Evolutionary conservation across 306 rosid species (phyloP).

Genomic region (Prunus kanzakura): DNA sequence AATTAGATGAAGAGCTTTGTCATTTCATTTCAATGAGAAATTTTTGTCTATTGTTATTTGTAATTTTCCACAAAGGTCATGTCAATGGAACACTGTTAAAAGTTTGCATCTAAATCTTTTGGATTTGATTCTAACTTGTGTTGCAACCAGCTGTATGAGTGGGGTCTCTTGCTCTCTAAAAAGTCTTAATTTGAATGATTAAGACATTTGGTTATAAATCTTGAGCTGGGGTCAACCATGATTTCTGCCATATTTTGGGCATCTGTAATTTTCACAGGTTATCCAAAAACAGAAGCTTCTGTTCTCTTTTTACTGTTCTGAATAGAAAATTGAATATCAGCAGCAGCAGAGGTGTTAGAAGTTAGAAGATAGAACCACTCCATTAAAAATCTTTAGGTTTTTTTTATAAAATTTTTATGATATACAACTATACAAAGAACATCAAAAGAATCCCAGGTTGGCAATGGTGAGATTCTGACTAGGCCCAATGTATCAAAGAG

Average conservation of each 20-base stretch:
- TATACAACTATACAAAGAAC: conserved; percentile 22
- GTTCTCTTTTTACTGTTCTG: conserved; percentile 37
- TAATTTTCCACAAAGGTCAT: conserved; percentile 50
- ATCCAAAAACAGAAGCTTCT: conserved; percentile 54
- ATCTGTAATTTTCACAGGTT: conserved; percentile 35
- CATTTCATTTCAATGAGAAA: conserved; percentile 34
- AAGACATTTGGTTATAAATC: conserved; percentile 37
- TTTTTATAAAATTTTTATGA: neutral
- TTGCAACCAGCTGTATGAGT: conserved; percentile 95
- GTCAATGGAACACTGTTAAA: conserved; percentile 51
- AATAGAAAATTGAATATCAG: conserved; percentile 19
- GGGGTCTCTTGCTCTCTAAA: conserved; percentile 38
- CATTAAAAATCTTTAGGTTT: conserved; percentile 7
- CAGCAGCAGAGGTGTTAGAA: conserved; percentile 38
- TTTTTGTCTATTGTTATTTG: neutral
- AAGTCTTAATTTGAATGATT: conserved; percentile 70
- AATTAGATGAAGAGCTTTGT: conserved; percentile 47
- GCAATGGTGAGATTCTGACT: conserved; percentile 91
- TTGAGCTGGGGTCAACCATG: conserved; percentile 53
- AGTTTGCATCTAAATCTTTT: conserved; percentile 42
- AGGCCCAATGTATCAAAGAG: conserved; percentile 73
- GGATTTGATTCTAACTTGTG: conserved; percentile 65
- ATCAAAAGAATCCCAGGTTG: conserved; percentile 78
- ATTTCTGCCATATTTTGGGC: conserved; percentile 45
- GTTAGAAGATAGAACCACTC: conserved; percentile 39